Percentiles rank a stretch among this genome's conserved stretches.
phyloP scores from a whole-genome alignment of 1,139 yeast species.

The Protomyces arabidopsidicola region DNA sequence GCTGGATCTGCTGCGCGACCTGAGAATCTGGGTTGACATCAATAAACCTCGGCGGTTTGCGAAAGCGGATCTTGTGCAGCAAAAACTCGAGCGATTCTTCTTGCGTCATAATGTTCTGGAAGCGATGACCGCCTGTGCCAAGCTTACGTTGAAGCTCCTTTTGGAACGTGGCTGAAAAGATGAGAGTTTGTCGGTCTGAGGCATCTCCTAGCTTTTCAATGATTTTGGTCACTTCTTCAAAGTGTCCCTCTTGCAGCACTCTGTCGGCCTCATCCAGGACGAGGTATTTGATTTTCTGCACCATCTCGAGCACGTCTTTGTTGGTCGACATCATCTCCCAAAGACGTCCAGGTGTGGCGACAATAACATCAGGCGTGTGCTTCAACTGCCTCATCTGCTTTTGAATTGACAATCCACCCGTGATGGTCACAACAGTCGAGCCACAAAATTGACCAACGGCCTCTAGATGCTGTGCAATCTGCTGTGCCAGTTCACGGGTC shows the following conservation, averaged over 20 bases:
- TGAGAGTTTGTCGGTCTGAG: slow-evolving; percentile 79
- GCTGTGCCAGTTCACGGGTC: slow-evolving; percentile 93
- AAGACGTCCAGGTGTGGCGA: slow-evolving; percentile 95
- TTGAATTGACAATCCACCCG: slow-evolving; percentile 92
- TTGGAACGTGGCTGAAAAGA: slow-evolving; percentile 92
- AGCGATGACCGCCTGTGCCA: slow-evolving; percentile 35
- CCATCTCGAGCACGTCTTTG: slow-evolving; percentile 44
- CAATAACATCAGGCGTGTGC: slow-evolving; percentile 73
- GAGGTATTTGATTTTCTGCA: slow-evolving; percentile 61
- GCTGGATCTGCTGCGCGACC: slow-evolving; percentile 70
- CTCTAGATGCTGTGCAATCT: slow-evolving; percentile 75
- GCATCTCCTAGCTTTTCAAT: slow-evolving; percentile 48
- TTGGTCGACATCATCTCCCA: slow-evolving; percentile 65
- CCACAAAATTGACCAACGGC: slow-evolving; percentile 59
- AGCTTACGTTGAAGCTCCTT: slow-evolving; percentile 74
- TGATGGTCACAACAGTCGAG: slow-evolving; percentile 66
- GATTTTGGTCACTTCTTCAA: slow-evolving; percentile 83
- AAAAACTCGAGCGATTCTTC: slow-evolving; percentile 42
- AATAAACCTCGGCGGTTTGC: slow-evolving; percentile 52
- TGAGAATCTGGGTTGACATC: slow-evolving; percentile 86
- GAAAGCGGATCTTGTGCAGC: slow-evolving; percentile 41
- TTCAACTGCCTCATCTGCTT: slow-evolving; percentile 78
- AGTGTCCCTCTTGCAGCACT: slow-evolving; percentile 90
- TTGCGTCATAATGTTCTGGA: slow-evolving; percentile 25
- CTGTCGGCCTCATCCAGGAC: slow-evolving; percentile 98